A percentile compares a stretch with the other conserved stretches of the same genome.
Conservation (phyloP, 2,329 filamentous ascomycete species). For the Pseudocercospora crystallina region DNA sequence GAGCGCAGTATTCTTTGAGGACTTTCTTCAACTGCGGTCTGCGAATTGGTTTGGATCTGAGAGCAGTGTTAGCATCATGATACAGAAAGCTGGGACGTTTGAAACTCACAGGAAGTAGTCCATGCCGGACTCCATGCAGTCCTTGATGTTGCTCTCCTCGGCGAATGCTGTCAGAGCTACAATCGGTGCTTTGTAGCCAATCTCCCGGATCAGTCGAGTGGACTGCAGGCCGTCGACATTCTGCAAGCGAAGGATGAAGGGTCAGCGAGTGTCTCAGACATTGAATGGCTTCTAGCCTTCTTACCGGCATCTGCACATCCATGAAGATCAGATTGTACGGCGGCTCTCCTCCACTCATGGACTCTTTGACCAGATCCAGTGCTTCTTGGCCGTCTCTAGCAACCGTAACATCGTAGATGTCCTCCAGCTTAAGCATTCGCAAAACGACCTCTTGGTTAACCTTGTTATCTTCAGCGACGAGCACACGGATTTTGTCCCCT, state of each 20-base stretch:
- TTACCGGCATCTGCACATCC: conserved; percentile 28
- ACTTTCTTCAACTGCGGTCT: conserved; percentile 83
- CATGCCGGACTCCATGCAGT: conserved; percentile 81
- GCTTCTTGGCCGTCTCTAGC: conserved; percentile 68
- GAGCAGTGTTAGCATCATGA: neutral
- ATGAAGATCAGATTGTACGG: conserved; percentile 85
- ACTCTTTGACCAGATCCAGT: conserved; percentile 78
- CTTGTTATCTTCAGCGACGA: conserved; percentile 80
- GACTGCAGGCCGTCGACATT: conserved; percentile 87
- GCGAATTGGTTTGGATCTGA: conserved; percentile 62
- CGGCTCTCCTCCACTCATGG: conserved; percentile 63
- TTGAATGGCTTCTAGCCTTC: neutral
- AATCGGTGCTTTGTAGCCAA: conserved; percentile 85
- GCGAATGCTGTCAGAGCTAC: conserved; percentile 91
- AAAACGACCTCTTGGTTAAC: conserved; percentile 61
- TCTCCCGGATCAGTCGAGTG: conserved; percentile 78
- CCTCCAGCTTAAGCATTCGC: conserved; percentile 71
- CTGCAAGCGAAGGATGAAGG: no score
- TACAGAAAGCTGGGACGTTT: neutral
- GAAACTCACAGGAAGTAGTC: conserved; percentile 69
- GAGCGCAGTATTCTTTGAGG: conserved; percentile 68
- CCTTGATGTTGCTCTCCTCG: conserved; percentile 72
- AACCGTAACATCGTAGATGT: conserved; percentile 83
- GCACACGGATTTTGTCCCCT: conserved; percentile 67
- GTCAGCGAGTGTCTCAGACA: neutral